A percentile compares a stretch with the other conserved stretches of the same genome.
Conservation (phyloP, 2,329 filamentous ascomycete species). For the Arachnopeziza araneosa region DNA sequence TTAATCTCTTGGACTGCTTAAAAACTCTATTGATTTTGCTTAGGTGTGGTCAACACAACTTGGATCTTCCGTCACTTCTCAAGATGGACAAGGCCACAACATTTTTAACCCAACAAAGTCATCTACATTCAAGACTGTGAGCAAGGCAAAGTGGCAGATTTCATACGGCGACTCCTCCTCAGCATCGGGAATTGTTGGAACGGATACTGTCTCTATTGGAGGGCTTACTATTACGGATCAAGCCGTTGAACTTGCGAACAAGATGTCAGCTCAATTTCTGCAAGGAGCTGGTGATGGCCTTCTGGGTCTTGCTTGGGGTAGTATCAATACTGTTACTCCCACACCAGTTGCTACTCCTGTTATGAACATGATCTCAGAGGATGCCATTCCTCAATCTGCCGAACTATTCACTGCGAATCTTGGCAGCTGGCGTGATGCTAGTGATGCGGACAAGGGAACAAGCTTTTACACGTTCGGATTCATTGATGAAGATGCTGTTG, state of each 20-base stretch:
- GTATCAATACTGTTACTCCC: slow-evolving; percentile 57
- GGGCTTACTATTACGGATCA: slow-evolving; percentile 56
- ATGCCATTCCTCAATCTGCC: slow-evolving; percentile 42
- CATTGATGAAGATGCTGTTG: slow-evolving; percentile 59
- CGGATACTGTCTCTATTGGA: slow-evolving; percentile 56
- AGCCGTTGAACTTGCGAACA: slow-evolving; percentile 57
- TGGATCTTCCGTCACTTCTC: slow-evolving; percentile 30
- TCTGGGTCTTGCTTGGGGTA: slow-evolving; percentile 59
- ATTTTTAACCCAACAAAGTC: slow-evolving; percentile 58
- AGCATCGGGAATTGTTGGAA: slow-evolving; percentile 59
- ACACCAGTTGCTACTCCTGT: slow-evolving; percentile 55
- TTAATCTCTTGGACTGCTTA: neutral
- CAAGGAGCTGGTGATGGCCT: slow-evolving; percentile 56
- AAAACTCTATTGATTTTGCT: neutral
- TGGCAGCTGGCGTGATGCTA: slow-evolving; percentile 46
- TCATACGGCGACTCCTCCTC: slow-evolving; percentile 63
- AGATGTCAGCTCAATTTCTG: slow-evolving; percentile 52
- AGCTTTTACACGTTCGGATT: slow-evolving; percentile 71
- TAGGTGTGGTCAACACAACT: slow-evolving; percentile 52
- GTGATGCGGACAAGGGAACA: slow-evolving; percentile 33
- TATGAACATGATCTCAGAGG: slow-evolving; percentile 60
- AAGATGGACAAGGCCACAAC: slow-evolving; percentile 39
- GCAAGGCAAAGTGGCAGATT: slow-evolving; percentile 56
- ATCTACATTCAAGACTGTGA: slow-evolving; percentile 47
- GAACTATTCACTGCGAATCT: slow-evolving; percentile 56